Evolutionary conservation across 805 yeast genomes (phyloP).

Genomic region (Wickerhamiella azymoides): DNA sequence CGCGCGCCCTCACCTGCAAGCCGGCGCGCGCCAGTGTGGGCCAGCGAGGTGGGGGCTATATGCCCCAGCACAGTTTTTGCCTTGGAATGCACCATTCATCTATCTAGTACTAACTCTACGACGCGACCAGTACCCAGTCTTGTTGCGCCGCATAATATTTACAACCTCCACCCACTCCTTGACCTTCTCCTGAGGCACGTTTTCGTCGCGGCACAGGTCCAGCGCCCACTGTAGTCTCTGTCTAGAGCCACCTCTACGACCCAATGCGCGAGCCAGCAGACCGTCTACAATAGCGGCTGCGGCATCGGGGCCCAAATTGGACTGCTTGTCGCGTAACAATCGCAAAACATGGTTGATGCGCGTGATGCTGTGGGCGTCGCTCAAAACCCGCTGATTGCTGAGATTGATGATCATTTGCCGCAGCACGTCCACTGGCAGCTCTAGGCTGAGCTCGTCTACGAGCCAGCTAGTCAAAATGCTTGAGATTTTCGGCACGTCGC

Average conservation of each 20-base stretch:
- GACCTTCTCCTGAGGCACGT: constrained; percentile 14
- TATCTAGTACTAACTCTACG: no score
- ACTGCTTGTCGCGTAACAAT: constrained; percentile 12
- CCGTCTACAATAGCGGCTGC: constrained; percentile 19
- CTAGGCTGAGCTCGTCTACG: constrained; percentile 5
- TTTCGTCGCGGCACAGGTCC: constrained; percentile 17
- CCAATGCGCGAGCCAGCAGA: constrained; percentile 15
- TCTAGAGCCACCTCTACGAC: constrained; percentile 18
- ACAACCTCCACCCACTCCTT: constrained; percentile 17
- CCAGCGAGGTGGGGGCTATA: not conserved
- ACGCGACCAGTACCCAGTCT: constrained; percentile 18
- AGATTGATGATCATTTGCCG: constrained; percentile 17
- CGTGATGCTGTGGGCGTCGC: constrained; percentile 18
- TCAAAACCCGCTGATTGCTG: constrained; percentile 13
- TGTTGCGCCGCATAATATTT: constrained; percentile 14
- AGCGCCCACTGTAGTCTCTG: constrained; percentile 22
- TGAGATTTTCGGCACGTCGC: constrained; percentile 17
- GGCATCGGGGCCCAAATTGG: constrained; percentile 9
- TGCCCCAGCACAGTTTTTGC: not conserved
- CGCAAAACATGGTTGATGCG: constrained; percentile 15
- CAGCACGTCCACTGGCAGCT: constrained; percentile 14
- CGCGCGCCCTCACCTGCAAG: no score
- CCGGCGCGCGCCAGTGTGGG: not conserved
- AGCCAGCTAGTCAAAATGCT: constrained; percentile 18
- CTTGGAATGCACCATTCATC: no score